Evolutionary conservation across 2,329 filamentous ascomycete species (phyloP), one percentile per base, ranked within the genome.

Genomic region (Fusarium bactridioides): DNA sequence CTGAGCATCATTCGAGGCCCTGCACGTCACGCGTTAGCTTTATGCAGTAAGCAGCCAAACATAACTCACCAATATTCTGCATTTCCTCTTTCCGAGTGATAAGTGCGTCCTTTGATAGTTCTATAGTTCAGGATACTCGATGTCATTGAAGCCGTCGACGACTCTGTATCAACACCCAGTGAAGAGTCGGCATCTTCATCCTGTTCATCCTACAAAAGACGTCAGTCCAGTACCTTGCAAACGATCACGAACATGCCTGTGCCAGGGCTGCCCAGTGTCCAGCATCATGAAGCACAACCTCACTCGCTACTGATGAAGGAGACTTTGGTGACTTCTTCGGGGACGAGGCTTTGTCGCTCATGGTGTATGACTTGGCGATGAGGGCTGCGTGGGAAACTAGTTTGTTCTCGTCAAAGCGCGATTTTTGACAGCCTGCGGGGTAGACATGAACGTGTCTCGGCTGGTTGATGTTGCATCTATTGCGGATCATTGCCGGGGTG

Each of bases 281-380:
- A n/a, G 29, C 65, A 10, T 40, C 50, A 4, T 68, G 65, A 4
- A 68, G 50, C 16, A 19, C 48, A 4, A 66, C 38, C 3, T 51
- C 27, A 51, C 64, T 35, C 1, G 33, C 64, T 16, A 33, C 37
- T 19, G 43, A 35, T 1, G 64, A 61, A 8, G 64, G 61, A 19
- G 64, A 67, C 18, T n/a, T 53, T 9, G 64, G 63, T 16, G 64
- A 67, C 31, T 21, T 45, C 13, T 68, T 68, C 4, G 64, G 64
- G 1, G 57, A 50, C 0, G 56, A 27, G 10, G 33, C 33, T 18
- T 38, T 61, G 25, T 61, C 61, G 25, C 55, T 64, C 61, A 64
- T 61, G 21, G 25, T 35, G 12, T 7, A 19, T 16, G 18, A 16
- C 40, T 47, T 48, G 19, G 23, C 27, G 18, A 6, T 18, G 10